Conservation (phyloP, 2,329 filamentous ascomycete species). For the Thelonectria rubi region DNA sequence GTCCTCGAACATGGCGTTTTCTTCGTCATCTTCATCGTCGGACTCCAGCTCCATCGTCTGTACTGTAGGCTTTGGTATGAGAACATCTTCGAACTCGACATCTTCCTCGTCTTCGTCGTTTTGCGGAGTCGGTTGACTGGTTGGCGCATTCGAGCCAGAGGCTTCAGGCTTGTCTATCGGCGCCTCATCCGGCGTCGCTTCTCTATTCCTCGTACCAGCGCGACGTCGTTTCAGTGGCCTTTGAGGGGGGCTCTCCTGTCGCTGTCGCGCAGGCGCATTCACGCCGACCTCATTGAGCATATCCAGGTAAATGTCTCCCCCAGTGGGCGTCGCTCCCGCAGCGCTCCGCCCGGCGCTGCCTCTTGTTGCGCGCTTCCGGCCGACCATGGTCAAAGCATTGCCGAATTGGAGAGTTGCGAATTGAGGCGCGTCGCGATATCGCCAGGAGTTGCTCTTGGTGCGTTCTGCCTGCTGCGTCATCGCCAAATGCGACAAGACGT, state of each 20-base stretch:
- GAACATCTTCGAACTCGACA: constrained; percentile 61
- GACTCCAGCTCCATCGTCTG: constrained; percentile 62
- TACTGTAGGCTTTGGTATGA: constrained; percentile 56
- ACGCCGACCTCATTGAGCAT: constrained; percentile 62
- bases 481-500: constrained; percentile 4
- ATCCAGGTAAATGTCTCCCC: constrained; percentile 56
- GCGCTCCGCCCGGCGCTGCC: constrained; percentile 33
- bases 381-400: constrained; percentile 43
- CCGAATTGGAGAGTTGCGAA: background rate
- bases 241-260: constrained; percentile 43
- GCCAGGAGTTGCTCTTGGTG: constrained; percentile 29
- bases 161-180: background rate
- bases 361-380: constrained; percentile 43
- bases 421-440: constrained; percentile 14
- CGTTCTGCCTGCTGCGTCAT: constrained; percentile 42
- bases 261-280: constrained; percentile 23
- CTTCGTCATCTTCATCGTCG: constrained; percentile 56
- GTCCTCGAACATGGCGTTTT: constrained; percentile 58
- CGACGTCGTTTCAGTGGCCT: constrained; percentile 53
- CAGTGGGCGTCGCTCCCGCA: constrained; percentile 31
- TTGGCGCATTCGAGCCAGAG: background rate
- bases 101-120: constrained; percentile 54
- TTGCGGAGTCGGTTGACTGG: constrained; percentile 27
- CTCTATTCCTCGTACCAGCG: constrained; percentile 30
- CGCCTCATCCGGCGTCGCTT: background rate